A percentile compares a stretch with the other conserved stretches of the same genome.
Evolutionary conservation across 106 monocot genomes (phyloP).

Genomic region (Ottelia alismoides): DNA sequence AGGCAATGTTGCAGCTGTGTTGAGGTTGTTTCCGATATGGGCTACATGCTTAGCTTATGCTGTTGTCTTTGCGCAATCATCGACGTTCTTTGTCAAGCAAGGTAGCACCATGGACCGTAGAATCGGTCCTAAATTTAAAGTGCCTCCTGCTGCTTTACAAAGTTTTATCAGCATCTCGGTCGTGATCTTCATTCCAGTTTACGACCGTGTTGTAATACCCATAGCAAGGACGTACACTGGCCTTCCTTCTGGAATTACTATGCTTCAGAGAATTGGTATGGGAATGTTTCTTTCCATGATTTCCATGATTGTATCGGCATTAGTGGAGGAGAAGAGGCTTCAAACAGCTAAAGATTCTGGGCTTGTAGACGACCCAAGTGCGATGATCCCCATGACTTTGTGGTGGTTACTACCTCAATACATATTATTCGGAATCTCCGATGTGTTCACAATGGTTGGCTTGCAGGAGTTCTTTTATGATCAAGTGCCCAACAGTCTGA

Average conservation of each 20-base stretch:
- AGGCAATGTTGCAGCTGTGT: conserved; percentile 7
- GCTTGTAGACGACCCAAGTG: conserved; percentile 18
- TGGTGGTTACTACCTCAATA: conserved; percentile 58
- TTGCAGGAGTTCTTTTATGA: conserved; percentile 48
- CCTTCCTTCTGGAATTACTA: conserved; percentile 28
- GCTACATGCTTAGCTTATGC: conserved; percentile 33
- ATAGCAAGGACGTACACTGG: conserved; percentile 20
- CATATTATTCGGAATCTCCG: conserved; percentile 18
- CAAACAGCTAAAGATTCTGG: conserved; percentile 22
- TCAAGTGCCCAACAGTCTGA: conserved; percentile 31
- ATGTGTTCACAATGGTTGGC: conserved; percentile 35
- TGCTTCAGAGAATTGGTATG: conserved; percentile 47
- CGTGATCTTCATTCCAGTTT: conserved; percentile 23
- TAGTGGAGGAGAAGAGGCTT: conserved; percentile 43
- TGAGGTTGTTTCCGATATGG: conserved; percentile 38
- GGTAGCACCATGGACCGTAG: conserved; percentile 43
- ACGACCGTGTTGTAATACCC: conserved; percentile 28
- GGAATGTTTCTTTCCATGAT: conserved; percentile 32
- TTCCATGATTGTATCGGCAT: conserved; percentile 27
- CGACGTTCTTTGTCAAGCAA: conserved; percentile 55
- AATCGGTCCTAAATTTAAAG: conserved; percentile 11
- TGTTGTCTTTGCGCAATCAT: conserved; percentile 18
- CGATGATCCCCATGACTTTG: conserved; percentile 36
- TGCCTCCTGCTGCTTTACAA: conserved; percentile 46
- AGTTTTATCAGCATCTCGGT: conserved; percentile 32